A percentile compares a stretch with the other conserved stretches of the same genome.
Evolutionary conservation across 176 grass and related monocot genomes (phyloP).

Genomic region (Saccharum officinarum): DNA sequence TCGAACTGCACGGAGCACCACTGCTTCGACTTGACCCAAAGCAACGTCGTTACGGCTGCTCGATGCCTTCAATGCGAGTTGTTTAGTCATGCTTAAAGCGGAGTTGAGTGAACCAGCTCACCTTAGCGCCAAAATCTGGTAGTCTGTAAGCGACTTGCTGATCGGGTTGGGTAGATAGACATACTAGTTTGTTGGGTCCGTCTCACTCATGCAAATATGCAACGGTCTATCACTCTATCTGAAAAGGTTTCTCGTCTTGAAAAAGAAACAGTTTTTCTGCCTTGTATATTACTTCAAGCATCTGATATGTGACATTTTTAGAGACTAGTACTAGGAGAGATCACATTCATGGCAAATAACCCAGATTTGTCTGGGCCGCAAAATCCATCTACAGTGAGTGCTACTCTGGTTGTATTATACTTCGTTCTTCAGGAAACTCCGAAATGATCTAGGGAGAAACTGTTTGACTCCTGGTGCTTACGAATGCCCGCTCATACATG

Average conservation of each 20-base stretch:
- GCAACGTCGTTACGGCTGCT: background rate
- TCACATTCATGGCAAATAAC: background rate
- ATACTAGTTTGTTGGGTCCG: background rate
- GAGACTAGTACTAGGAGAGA: background rate
- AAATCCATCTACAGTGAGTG: background rate
- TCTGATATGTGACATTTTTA: background rate
- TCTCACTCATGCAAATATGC: background rate
- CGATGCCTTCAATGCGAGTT: constrained; percentile 13
- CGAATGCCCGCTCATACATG: constrained; percentile 19
- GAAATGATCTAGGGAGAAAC: background rate
- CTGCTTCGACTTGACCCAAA: background rate
- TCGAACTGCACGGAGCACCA: background rate
- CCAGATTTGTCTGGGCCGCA: background rate
- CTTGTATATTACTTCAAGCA: background rate
- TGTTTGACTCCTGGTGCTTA: background rate
- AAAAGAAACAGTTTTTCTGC: background rate
- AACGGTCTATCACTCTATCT: background rate
- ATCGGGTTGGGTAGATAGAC: background rate
- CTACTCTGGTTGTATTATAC: background rate
- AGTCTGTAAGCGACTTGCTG: background rate
- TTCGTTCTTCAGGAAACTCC: background rate
- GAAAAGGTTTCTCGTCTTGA: background rate
- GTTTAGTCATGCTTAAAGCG: constrained; percentile 17
- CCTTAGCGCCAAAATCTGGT: background rate
- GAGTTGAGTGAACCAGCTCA: constrained; percentile 4